Evolutionary conservation across 768 basidiomycete genomes (phyloP), one percentile per base, ranked within the genome.

Genomic region (Fomitopsis pulvina): DNA sequence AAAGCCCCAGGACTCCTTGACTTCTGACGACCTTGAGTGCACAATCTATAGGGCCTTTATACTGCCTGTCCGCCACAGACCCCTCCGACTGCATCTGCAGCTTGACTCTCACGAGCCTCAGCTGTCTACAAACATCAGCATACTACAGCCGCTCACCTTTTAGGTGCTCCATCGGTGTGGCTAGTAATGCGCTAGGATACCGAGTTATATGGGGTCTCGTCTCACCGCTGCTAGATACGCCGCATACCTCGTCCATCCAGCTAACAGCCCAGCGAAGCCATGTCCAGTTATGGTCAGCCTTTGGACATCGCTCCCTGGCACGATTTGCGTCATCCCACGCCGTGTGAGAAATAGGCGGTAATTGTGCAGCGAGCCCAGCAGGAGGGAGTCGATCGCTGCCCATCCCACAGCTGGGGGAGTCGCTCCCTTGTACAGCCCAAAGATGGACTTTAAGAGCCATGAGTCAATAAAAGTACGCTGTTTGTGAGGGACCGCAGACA

Each of bases 111-210:
- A n/a, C 6, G 11, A 11, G 20, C 22, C 3, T 24, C 26, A 24
- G 18, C 14, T 12, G 44, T n/a, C 28, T 9, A 10, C 5, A 21
- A 9, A 39, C 21, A 34, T 18, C 22, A 26, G 79, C 45, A n/a
- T 43, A 28, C n/a, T 29, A 9, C n/a, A 54, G 58, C 45, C 51
- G 41, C 48, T 50, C 28, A 62, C 63, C 61, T 77, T 92, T 92
- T 52, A 92, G 68, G 47, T 82, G 74, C 63, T 92, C 89, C 30
- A 90, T 76, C 1, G 88, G 87, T 12, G 85, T 87, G 4, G 88
- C 86, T 24, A 89, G 65, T 16, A 82, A 49, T 11, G 85, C 78
- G 59, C 85, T 87, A 55, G n/a, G n/a, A n/a, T n/a, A n/a, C n/a
- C n/a, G n/a, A n/a, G n/a, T n/a, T n/a, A n/a, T n/a, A n/a, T n/a